phyloP scores from a whole-genome alignment of 1,139 yeast species.

The Hemisphaericaspora xylanilytica region DNA sequence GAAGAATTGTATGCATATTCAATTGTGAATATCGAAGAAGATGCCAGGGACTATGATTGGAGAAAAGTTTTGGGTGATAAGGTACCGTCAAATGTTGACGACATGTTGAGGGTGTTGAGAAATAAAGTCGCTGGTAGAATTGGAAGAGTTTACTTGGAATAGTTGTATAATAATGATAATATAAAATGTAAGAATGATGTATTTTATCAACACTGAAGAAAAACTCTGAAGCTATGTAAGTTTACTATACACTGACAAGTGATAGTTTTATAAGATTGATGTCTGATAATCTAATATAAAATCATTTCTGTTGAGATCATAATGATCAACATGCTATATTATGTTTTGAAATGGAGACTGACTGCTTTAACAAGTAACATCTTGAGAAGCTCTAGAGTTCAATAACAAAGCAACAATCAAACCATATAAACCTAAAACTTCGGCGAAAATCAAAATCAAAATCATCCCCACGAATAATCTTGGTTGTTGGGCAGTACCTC shows the following conservation, averaged over 20 bases:
- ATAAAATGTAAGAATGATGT: not conserved
- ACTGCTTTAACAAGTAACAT: constrained; percentile 64
- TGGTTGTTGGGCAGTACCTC: constrained; percentile 96
- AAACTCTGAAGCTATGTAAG: not conserved
- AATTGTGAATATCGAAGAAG: constrained; percentile 23
- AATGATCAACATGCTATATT: not conserved
- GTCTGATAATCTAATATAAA: too few relatives aligned
- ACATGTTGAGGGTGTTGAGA: constrained; percentile 29
- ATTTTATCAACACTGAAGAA: not conserved
- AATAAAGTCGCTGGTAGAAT: constrained; percentile 33
- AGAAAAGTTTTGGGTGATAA: constrained; percentile 22
- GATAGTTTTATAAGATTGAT: too few relatives aligned
- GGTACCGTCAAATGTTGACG: constrained; percentile 7
- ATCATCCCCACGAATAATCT: constrained; percentile 93
- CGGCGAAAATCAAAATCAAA: constrained; percentile 94
- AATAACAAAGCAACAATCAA: constrained; percentile 94
- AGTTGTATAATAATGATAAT: not conserved
- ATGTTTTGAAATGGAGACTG: not conserved
- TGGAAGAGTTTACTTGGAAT: constrained; percentile 38
- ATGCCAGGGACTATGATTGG: constrained; percentile 32
- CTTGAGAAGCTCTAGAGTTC: constrained; percentile 96
- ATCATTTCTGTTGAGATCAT: too few relatives aligned
- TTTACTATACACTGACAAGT: not conserved
- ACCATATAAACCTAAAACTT: constrained; percentile 95
- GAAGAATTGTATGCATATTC: constrained; percentile 34